Percentiles rank a stretch among this genome's conserved stretches.
Conservation (phyloP, 2,329 filamentous ascomycete genomes). For the Fusarium sp. region DNA sequence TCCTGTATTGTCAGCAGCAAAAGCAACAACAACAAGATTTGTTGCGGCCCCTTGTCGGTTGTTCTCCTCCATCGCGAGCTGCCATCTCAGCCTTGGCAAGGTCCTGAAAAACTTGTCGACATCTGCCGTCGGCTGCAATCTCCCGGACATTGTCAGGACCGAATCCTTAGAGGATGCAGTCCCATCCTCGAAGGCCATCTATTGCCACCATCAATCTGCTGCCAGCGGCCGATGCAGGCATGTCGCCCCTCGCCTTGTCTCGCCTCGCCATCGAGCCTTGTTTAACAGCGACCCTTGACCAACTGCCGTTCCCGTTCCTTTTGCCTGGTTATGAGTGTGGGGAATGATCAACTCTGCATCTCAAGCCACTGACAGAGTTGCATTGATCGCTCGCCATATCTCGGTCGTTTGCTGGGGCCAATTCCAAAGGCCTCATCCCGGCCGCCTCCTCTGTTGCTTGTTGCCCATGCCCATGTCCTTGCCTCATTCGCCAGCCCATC, state of each 20-base stretch:
- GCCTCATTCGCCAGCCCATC: not conserved
- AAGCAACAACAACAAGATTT: constrained; percentile 17
- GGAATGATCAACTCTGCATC: constrained; percentile 18
- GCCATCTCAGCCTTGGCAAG: not conserved
- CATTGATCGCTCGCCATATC: constrained; percentile 7
- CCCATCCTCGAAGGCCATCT: not conserved
- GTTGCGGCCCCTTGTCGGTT: not conserved
- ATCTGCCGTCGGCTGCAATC: not conserved
- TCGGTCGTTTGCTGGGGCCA: not conserved
- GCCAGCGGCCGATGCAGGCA: not conserved
- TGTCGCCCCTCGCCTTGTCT: not conserved
- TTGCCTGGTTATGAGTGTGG: not conserved
- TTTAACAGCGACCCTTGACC: not conserved
- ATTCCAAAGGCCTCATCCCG: not conserved
- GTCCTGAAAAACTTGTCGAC: not conserved
- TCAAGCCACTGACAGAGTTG: constrained; percentile 13
- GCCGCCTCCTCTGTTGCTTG: not conserved
- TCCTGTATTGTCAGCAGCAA: constrained; percentile 3
- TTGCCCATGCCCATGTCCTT: not conserved
- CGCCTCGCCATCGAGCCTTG: not conserved
- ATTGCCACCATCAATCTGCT: not conserved
- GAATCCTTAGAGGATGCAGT: not conserved
- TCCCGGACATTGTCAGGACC: constrained; percentile 4
- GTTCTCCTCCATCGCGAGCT: not conserved
- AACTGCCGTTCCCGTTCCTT: constrained; percentile 6